These are phyloP conservation scores for Acanthamoeba royreba DNA, from an alignment of 208 protist genomes.

Conservation along the genomic window DNA sequence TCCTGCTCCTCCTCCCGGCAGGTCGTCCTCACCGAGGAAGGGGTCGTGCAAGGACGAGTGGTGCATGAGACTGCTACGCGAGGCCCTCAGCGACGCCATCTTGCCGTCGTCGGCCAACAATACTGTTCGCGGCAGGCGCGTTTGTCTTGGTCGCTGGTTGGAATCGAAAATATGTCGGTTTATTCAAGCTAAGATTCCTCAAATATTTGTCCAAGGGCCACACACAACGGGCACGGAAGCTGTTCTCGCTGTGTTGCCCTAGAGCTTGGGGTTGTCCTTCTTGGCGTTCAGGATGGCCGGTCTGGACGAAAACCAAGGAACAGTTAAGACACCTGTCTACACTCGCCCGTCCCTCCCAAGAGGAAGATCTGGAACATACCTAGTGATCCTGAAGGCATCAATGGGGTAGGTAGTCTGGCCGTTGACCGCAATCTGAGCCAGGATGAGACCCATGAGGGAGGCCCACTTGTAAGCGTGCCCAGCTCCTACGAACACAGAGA, in stretches of 20 bases:
- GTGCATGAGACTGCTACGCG: not conserved
- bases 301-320: no score
- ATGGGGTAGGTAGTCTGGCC: not conserved
- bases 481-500: constrained; percentile 3
- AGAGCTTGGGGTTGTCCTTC: not conserved
- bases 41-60: not conserved
- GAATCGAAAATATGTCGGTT: no score
- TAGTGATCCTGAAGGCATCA: constrained; percentile 31
- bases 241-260: no score
- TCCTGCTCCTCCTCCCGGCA: not conserved
- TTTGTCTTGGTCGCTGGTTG: no score
- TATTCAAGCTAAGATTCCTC: no score
- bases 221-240: no score
- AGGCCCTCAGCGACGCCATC: not conserved
- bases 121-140: no score
- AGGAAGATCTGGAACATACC: not conserved
- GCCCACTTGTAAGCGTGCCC: constrained; percentile 48
- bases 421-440: not conserved
- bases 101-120: no score
- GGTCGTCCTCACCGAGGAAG: not conserved
- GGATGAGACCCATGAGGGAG: constrained; percentile 8
- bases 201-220: no score
- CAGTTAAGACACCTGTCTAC: no score
- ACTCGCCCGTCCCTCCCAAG: not conserved
- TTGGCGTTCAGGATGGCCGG: not conserved